These are phyloP conservation scores for Penicillium sp. DNA, from an alignment of 2,329 filamentous ascomycete species.

Conservation along the genomic window DNA sequence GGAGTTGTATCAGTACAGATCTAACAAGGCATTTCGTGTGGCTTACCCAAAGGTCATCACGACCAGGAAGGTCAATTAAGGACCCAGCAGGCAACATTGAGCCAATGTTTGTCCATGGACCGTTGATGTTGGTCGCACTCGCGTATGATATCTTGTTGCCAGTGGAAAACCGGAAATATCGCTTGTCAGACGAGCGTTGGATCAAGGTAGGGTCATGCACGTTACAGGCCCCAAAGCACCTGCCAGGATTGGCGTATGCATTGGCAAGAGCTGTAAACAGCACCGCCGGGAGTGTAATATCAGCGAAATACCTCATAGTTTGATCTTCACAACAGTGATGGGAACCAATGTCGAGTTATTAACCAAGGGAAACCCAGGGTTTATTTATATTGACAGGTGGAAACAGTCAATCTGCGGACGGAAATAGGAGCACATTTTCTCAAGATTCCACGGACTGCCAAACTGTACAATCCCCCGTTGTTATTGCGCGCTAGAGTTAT, in stretches of 20 bases:
- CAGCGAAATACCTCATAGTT: too few relatives aligned
- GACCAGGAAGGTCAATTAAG: constrained; percentile 46
- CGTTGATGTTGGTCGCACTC: constrained; percentile 46
- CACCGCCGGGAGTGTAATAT: neutral
- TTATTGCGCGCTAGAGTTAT: too few relatives aligned
- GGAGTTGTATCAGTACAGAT: too few relatives aligned
- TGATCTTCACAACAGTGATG: too few relatives aligned
- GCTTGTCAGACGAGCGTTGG: constrained; percentile 46
- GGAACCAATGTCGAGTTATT: too few relatives aligned
- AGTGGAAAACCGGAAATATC: constrained; percentile 55
- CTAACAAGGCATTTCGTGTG: too few relatives aligned
- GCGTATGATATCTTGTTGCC: constrained; percentile 51
- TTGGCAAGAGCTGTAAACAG: constrained; percentile 18
- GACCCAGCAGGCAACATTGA: constrained; percentile 47
- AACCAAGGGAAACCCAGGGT: too few relatives aligned
- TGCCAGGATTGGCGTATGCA: constrained; percentile 32
- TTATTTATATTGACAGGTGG: too few relatives aligned
- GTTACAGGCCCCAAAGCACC: constrained; percentile 32
- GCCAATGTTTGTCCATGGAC: constrained; percentile 52
- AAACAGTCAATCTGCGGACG: too few relatives aligned
- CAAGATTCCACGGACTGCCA: too few relatives aligned
- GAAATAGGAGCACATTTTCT: too few relatives aligned
- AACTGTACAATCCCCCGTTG: too few relatives aligned
- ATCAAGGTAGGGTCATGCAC: constrained; percentile 52
- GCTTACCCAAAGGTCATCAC: constrained; percentile 50